phyloP scores from a whole-genome alignment of 768 basidiomycete genomes.

The Trametes villosa region DNA sequence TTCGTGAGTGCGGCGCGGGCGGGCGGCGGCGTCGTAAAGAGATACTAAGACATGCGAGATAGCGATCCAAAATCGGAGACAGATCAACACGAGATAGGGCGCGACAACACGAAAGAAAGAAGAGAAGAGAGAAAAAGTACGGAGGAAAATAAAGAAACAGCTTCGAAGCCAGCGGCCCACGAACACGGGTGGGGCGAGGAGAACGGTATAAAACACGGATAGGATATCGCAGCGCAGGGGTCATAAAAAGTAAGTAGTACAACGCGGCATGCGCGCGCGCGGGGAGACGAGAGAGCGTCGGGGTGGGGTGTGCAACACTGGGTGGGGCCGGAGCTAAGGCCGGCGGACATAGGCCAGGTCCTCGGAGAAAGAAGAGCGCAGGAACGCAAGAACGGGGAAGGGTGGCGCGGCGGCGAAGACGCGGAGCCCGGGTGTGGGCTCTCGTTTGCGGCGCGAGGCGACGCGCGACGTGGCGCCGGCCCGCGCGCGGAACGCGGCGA shows the following conservation, averaged over 20 bases:
- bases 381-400: neutral
- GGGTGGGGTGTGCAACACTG: neutral
- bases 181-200: neutral
- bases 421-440: neutral
- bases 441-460: neutral
- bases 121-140: neutral
- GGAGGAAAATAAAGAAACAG: neutral
- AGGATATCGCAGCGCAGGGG: neutral
- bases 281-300: neutral
- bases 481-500: neutral
- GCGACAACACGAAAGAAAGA: neutral
- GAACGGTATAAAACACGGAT: conserved; percentile 1
- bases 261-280: neutral
- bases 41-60: neutral
- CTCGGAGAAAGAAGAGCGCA: neutral
- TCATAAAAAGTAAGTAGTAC: conserved; percentile 1
- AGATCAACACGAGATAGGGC: neutral
- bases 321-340: neutral
- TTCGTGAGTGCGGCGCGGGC: neutral
- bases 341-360: neutral
- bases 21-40: neutral
- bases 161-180: neutral
- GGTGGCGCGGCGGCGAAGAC: neutral
- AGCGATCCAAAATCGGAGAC: neutral
- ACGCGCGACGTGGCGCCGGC: neutral